Evolutionary conservation across 768 basidiomycete species (phyloP), one percentile per base, ranked within the genome.

Genomic region (Lactarius pseudohatsudake): DNA sequence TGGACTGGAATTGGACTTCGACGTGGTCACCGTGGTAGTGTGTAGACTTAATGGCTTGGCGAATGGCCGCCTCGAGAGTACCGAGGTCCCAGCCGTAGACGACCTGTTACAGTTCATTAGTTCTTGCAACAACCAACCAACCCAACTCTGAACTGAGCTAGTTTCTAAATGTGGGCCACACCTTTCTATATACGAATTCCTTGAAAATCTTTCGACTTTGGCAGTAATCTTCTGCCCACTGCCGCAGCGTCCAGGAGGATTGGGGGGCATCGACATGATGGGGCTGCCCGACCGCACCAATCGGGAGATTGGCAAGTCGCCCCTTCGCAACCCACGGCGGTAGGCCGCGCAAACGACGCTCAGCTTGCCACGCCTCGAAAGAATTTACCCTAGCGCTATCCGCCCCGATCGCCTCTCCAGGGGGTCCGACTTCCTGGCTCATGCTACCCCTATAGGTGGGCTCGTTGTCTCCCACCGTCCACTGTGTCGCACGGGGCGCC

Each of bases 141-240:
- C 34, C 9, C 34, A 34, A 2, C 34, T 34, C 34, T 34, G 34
- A 8, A 9, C 34, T 9, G 34, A 9, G 34, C 34, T 34, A 34
- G 34, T 10, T 34, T 34, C 9, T 8, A 16, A 40, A 16, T 20
- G 38, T 38, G 18, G 59, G 47, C 66, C 74, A 18, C 65, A 88
- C 88, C 79, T 91, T 91, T 30, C 81, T 78, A 67, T 92, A 90
- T 7, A 83, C 80, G 73, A 94, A 92, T 76, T 93, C 91, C 74
- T 93, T 94, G 68, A 94, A 78, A 18, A 81, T 75, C 71, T 88
- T 92, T 9, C 75, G 79, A 71, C 88, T 89, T 32, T 82, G 80
- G 66, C 91, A 92, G 72, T 92, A 94, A 64, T 89, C 86, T 70
- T 93, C 90, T 9, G 91, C 91, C 92, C 92, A 94, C 65, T 88